A percentile compares a stretch with the other conserved stretches of the same genome.
Evolutionary conservation across 1,284 basidiomycete genomes (phyloP).

Genomic region (Leccinum proliferum): DNA sequence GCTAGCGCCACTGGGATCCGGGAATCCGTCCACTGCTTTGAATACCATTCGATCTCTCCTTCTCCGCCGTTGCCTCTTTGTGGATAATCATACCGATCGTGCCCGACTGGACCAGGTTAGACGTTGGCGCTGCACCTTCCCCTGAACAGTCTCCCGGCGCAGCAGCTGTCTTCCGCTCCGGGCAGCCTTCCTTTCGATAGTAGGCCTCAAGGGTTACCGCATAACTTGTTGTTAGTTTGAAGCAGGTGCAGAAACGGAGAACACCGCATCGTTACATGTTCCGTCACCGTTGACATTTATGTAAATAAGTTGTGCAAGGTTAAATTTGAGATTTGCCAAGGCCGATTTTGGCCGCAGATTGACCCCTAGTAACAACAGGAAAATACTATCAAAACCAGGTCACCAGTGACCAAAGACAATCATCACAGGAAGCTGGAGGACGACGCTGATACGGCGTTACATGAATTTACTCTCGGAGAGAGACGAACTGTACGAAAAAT

Average conservation of each 20-base stretch:
- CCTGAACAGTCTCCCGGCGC: background rate
- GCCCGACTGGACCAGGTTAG: background rate
- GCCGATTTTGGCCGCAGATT: conserved; percentile 1
- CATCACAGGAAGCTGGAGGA: background rate
- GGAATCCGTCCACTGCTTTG: too few species aligned
- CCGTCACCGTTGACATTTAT: background rate
- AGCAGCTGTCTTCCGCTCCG: background rate
- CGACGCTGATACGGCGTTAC: background rate
- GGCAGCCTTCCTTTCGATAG: background rate
- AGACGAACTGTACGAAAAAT: background rate
- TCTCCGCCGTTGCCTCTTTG: background rate
- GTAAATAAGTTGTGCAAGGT: conserved; percentile 12
- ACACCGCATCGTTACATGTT: conserved; percentile 1
- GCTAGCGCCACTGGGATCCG: too few species aligned
- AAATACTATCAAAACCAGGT: conserved; percentile 3
- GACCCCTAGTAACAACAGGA: background rate
- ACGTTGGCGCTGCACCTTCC: background rate
- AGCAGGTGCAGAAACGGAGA: background rate
- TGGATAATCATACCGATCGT: background rate
- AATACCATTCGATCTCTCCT: too few species aligned
- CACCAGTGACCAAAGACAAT: background rate
- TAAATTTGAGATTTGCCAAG: conserved; percentile 18
- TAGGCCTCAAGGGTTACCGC: background rate
- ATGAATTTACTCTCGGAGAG: conserved; percentile 1
- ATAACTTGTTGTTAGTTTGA: background rate